A percentile compares a stretch with the other conserved stretches of the same genome.
Evolutionary conservation across 2,329 filamentous ascomycete genomes (phyloP).

Genomic region (Penicillium nordicum): DNA sequence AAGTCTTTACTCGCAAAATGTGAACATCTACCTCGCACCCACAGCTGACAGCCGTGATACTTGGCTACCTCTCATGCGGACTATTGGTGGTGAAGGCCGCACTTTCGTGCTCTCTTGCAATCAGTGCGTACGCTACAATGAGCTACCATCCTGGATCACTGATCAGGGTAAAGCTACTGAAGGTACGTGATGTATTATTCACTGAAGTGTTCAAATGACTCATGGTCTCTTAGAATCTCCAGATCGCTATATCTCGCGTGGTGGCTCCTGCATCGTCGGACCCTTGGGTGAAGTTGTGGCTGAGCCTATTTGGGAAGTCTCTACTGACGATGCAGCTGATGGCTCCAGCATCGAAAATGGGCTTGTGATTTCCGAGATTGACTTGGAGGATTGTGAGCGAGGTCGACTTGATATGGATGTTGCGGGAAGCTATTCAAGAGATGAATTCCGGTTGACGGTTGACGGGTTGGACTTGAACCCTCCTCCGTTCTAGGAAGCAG

Average conservation of each 20-base stretch:
- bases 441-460: conserved; percentile 59
- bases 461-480: conserved; percentile 59
- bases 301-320: conserved; percentile 74
- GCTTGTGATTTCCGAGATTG: conserved; percentile 68
- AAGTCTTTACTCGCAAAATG: conserved; percentile 80
- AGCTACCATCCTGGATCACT: conserved; percentile 58
- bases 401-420: conserved; percentile 80
- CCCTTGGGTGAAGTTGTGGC: conserved; percentile 76
- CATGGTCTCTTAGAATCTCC: background rate
- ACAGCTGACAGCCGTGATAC: conserved; percentile 81
- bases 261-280: conserved; percentile 77
- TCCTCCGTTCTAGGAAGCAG: conserved; percentile 45
- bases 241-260: conserved; percentile 59
- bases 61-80: conserved; percentile 80
- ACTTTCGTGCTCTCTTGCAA: conserved; percentile 85
- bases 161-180: conserved; percentile 22
- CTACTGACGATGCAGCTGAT: conserved; percentile 35
- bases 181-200: conserved; percentile 33
- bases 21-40: conserved; percentile 87
- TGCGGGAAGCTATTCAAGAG: conserved; percentile 79
- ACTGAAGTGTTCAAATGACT: background rate
- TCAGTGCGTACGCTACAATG: conserved; percentile 65
- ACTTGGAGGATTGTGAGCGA: conserved; percentile 82
- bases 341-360: conserved; percentile 33
- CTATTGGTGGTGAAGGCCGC: conserved; percentile 74